A percentile compares a stretch with the other conserved stretches of the same genome.
Evolutionary conservation across 2,329 filamentous ascomycete genomes (phyloP).

Genomic region (Massarina eburnea): DNA sequence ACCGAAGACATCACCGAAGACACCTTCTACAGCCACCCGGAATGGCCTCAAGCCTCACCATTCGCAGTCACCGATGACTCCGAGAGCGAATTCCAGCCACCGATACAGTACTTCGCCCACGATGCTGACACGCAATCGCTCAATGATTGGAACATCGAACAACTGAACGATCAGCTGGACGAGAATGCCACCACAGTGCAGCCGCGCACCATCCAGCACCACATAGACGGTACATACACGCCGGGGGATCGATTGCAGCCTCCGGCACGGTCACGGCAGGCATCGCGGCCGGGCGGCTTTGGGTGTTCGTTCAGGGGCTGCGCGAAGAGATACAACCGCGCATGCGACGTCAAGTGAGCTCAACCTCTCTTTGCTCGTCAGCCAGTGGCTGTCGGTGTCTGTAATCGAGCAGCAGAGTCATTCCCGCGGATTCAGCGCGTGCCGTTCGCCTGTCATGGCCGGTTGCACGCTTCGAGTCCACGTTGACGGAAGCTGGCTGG

Average conservation of each 20-base stretch:
- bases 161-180: slow-evolving; percentile 18
- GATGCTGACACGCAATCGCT: slow-evolving; percentile 7
- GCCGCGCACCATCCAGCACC: slow-evolving; percentile 25
- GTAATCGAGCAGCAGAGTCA: slow-evolving; percentile 1
- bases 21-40: slow-evolving; percentile 15
- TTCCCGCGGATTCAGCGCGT: not conserved
- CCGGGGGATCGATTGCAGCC: slow-evolving; percentile 28
- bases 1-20: slow-evolving; percentile 15
- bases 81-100: slow-evolving; percentile 7
- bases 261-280: slow-evolving; percentile 11
- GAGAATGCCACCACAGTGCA: slow-evolving; percentile 31
- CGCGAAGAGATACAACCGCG: slow-evolving; percentile 30
- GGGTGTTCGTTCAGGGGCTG: slow-evolving; percentile 25
- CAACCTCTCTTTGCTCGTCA: slow-evolving; percentile 1
- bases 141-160: slow-evolving; percentile 12
- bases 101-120: slow-evolving; percentile 9
- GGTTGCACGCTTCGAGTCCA: not conserved
- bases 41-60: slow-evolving; percentile 14
- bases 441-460: not conserved
- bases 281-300: slow-evolving; percentile 29
- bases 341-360: slow-evolving; percentile 40
- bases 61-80: slow-evolving; percentile 8
- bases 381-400: not conserved
- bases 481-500: not conserved
- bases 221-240: slow-evolving; percentile 32